phyloP scores from a whole-genome alignment of 306 rosid species.

The Herpetospermum pedunculosum region DNA sequence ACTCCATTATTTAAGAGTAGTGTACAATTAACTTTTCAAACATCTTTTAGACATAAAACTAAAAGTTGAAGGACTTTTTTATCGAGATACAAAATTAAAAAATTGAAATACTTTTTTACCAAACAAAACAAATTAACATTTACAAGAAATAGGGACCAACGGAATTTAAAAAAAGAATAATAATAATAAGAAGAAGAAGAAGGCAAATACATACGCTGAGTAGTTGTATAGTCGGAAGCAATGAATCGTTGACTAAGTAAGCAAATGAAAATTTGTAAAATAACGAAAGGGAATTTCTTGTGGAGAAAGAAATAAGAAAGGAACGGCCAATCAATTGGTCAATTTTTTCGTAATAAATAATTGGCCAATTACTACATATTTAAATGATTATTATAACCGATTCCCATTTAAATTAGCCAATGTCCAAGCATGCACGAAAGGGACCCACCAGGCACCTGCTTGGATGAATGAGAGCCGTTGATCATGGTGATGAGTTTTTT shows the following conservation, averaged over 20 bases:
- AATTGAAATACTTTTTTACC: no score
- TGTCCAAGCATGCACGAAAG: neutral
- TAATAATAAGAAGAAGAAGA: neutral
- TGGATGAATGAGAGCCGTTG: neutral
- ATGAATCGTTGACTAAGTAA: neutral
- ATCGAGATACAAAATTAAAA: no score
- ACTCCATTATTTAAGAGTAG: no score
- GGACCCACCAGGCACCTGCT: neutral
- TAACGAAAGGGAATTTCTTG: neutral
- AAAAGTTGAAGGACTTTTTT: no score
- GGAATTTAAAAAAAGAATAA: neutral
- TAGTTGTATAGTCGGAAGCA: neutral
- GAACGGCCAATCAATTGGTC: neutral
- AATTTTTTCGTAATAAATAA: neutral
- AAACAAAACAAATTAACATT: no score
- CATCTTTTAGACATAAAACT: no score
- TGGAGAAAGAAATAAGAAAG: neutral
- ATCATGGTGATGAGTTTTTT: neutral
- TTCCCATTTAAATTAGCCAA: neutral
- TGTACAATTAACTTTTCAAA: no score
- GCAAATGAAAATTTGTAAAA: neutral
- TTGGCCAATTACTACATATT: neutral
- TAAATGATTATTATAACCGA: neutral
- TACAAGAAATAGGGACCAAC: neutral
- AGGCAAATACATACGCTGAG: neutral